Conservation (phyloP, 495 filamentous ascomycete species). For the Aspergillus nidulans region DNA sequence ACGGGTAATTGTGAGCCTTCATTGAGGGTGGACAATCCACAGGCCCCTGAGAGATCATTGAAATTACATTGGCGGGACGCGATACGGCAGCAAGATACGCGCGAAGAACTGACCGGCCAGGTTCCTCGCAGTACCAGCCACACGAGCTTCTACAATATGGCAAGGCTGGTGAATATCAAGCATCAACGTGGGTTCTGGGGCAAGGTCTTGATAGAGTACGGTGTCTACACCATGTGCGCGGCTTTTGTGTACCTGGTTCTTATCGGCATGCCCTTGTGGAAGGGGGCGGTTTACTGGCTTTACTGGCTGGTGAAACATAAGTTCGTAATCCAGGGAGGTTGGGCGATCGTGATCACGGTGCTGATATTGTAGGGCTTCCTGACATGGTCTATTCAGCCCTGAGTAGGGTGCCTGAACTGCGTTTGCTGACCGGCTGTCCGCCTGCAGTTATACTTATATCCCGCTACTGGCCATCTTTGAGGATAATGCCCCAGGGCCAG, state of each 20-base stretch:
- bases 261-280: slow-evolving; percentile 39
- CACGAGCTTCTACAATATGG: slow-evolving; percentile 4
- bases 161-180: slow-evolving; percentile 8
- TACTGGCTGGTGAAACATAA: slow-evolving; percentile 34
- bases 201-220: slow-evolving; percentile 33
- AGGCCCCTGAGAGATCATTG: too few relatives aligned
- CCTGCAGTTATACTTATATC: slow-evolving; percentile 32
- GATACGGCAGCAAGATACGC: too few relatives aligned
- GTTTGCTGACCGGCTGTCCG: neutral
- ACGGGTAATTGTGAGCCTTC: too few relatives aligned
- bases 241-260: slow-evolving; percentile 38
- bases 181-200: slow-evolving; percentile 31
- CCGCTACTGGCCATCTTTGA: slow-evolving; percentile 39
- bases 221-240: slow-evolving; percentile 27
- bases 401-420: neutral
- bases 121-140: neutral
- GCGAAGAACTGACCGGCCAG: too few relatives aligned
- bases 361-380: slow-evolving; percentile 26
- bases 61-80: too few relatives aligned
- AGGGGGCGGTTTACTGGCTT: slow-evolving; percentile 38
- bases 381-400: neutral
- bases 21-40: too few relatives aligned
- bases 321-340: slow-evolving; percentile 34
- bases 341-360: slow-evolving; percentile 32
- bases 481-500: slow-evolving; percentile 24